Evolutionary conservation across 1,284 basidiomycete genomes (phyloP), one percentile per base, ranked within the genome.

Genomic region (Leccinum laetum): DNA sequence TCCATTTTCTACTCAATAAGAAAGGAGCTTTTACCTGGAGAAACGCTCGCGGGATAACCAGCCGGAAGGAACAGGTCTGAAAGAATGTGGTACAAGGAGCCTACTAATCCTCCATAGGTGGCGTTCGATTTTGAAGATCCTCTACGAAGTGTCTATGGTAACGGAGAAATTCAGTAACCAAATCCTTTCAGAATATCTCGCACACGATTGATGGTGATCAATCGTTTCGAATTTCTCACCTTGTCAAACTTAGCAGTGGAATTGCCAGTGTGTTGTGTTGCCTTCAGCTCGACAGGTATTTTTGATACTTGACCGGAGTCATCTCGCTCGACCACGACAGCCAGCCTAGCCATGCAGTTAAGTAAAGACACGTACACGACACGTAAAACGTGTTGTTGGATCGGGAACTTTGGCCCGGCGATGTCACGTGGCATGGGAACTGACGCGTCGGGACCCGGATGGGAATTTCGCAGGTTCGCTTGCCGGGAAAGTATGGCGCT

Each of bases 1-100:
- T 61, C 18, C 16, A 24, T 18, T 60, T 49, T 60, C 24, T 56
- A 56, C 21, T 10, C 24, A 39, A 44, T 64, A 53, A 52, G 11
- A 16, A 29, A 49, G 16, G 3, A n/a, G 39, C 68, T 73, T 64
- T 64, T 65, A 86, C 87, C 88, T 73, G 85, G 79, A 56, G 86
- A 85, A 37, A 89, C 88, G 49, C 78, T 86, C 9, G 78, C 71
- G 3, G 87, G 87, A 69, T 86, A 89, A 0, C 86, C 86, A 41
- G 84, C 81, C 2, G 88, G 87, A 32, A 89, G 79, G 68, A 90
- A 89, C 26, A 89, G 77, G 61, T 83, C 82, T 13, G 74, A 75
- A 4, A 84, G 67, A 52, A 83, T 69, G 44, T 80, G 72, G 35
- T 65, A 53, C n/a, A 72, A 41, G 5, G 64, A 62, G 1, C 24